A percentile compares a stretch with the other conserved stretches of the same genome.
Conservation (phyloP, 2,329 filamentous ascomycete species). For the Trichothecium sympodiale region DNA sequence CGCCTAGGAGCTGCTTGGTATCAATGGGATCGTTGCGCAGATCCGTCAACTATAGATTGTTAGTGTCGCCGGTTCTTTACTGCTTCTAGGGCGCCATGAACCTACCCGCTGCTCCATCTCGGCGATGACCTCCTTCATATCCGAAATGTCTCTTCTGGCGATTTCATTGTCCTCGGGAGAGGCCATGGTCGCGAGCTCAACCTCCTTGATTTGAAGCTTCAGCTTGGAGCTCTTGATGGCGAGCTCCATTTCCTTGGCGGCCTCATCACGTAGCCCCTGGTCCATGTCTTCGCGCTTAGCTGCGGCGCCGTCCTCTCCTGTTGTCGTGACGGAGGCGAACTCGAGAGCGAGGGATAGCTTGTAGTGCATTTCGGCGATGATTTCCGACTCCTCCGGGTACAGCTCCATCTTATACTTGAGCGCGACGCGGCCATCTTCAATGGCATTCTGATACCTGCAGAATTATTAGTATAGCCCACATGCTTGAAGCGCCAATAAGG, state of each 20-base stretch:
- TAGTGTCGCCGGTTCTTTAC: too few species aligned
- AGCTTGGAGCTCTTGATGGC: constrained; percentile 63
- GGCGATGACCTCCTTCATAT: constrained; percentile 66
- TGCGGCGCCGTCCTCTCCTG: constrained; percentile 34
- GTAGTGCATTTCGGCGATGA: constrained; percentile 90
- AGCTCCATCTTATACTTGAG: constrained; percentile 70
- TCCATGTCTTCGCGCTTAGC: constrained; percentile 46
- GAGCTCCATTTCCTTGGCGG: constrained; percentile 57
- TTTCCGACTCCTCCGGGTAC: constrained; percentile 68
- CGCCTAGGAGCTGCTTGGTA: constrained; percentile 25
- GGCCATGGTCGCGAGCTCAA: constrained; percentile 50
- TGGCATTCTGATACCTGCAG: constrained; percentile 66
- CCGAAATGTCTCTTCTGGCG: constrained; percentile 50
- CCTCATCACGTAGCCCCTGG: constrained; percentile 59
- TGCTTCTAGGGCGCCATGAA: too few species aligned
- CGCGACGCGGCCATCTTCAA: constrained; percentile 68
- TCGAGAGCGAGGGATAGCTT: constrained; percentile 92
- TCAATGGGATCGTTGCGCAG: constrained; percentile 48
- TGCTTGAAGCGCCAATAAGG: neutral
- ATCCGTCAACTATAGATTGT: constrained; percentile 47
- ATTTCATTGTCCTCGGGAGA: constrained; percentile 57
- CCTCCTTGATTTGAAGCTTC: constrained; percentile 60
- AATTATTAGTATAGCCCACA: constrained; percentile 6
- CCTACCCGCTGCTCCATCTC: constrained; percentile 69
- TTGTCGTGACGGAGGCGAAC: constrained; percentile 69